Evolutionary conservation across 2,329 filamentous ascomycete genomes (phyloP), one percentile per base, ranked within the genome.

Genomic region (Colletotrichum liriopes): DNA sequence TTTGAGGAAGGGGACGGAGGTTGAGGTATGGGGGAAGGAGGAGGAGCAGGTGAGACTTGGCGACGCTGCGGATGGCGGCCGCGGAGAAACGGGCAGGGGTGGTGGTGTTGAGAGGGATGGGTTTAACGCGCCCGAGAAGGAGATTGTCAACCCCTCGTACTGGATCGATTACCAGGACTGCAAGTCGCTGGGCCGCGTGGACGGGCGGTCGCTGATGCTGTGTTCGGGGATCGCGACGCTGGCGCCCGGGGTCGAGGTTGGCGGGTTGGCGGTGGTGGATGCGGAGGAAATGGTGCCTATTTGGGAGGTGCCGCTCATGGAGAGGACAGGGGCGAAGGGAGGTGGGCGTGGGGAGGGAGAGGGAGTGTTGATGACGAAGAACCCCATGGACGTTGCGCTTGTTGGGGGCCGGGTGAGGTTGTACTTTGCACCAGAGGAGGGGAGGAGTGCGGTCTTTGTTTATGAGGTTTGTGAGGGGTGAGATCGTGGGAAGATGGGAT

Each of bases 151-250:
- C 61, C 85, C 84, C 0, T 82, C 79, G 45, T 81, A 84, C 74
- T 87, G 82, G 76, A 76, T 85, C 66, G 86, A 87, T 71, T 87
- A 87, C 74, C 85, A 88, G 76, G 86, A 87, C 79, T 87, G 85
- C 78, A 87, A 87, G 75, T 87, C 83, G 76, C 78, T 87, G 0
- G 86, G 85, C 5, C 72, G 77, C 7, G 84, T 84, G 59, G 74
- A 74, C n/a, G 76, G 72, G n/a, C 79, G 80, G 47, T 79, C 82
- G 18, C 77, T 87, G 12, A 86, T 86, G 84, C 79, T 87, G 18
- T 87, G 85, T 73, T 83, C 83, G 0, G 86, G 86, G 1, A 82
- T 87, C 9, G 81, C 84, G 5, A 81, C 78, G 5, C 69, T 85
- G 16, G 71, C 71, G 23, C 66, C 72, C 16, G 77, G 72, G 5